Conservation (phyloP, 768 basidiomycete genomes). For the Boletus patriciae region DNA sequence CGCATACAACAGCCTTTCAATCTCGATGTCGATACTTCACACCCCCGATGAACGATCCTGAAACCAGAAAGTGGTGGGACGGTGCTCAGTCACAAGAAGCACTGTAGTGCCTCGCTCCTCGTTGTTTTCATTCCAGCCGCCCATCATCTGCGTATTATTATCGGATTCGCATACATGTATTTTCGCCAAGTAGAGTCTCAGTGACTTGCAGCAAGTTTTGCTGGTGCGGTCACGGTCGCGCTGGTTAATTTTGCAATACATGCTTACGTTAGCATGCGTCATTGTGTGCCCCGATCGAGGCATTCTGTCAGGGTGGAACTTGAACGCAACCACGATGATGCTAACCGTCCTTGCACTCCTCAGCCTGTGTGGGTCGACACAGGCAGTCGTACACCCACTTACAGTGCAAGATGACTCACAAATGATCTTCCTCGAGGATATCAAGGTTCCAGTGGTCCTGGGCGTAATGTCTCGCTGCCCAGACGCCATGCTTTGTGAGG, state of each 20-base stretch:
- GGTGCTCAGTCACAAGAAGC: conserved; percentile 36
- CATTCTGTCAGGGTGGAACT: conserved; percentile 2
- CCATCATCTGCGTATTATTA: conserved; percentile 7
- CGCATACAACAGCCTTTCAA: conserved; percentile 58
- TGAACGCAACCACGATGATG: conserved; percentile 24
- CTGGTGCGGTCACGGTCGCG: not conserved
- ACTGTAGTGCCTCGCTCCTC: conserved; percentile 33
- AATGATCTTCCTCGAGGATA: conserved; percentile 12
- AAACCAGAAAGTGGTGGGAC: conserved; percentile 59
- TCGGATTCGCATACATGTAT: conserved; percentile 16
- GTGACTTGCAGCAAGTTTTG: conserved; percentile 1
- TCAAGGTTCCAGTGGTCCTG: conserved; percentile 51
- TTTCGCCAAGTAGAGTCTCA: conserved; percentile 3
- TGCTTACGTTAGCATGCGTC: conserved; percentile 31
- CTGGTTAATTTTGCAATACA: not conserved
- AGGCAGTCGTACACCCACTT: conserved; percentile 17
- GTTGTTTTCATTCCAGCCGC: conserved; percentile 29
- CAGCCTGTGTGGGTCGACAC: conserved; percentile 10
- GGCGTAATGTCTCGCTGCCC: conserved; percentile 76
- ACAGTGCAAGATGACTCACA: conserved; percentile 23
- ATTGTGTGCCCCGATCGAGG: conserved; percentile 10
- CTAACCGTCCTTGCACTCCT: conserved; percentile 19
- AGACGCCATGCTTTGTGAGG: conserved; percentile 81
- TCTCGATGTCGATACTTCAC: conserved; percentile 79
- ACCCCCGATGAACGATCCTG: conserved; percentile 59